Evolutionary conservation across 2,329 filamentous ascomycete genomes (phyloP).

Genomic region (Nemania sp.): DNA sequence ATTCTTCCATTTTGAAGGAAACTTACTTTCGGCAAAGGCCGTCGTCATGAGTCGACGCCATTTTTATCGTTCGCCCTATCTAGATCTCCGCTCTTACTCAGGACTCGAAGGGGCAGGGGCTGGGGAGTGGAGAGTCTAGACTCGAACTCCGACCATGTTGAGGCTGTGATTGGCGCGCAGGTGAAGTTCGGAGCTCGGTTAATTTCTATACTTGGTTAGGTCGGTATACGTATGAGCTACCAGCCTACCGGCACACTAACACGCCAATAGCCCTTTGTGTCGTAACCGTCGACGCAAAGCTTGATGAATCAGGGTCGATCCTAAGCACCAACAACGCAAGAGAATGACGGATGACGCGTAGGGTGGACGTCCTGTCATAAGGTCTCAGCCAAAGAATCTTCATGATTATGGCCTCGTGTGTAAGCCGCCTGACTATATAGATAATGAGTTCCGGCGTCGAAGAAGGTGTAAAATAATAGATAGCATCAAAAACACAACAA

Average conservation of each 20-base stretch:
- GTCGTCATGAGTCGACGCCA: constrained; percentile 8
- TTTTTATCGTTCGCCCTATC: constrained; percentile 29
- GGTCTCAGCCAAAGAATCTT: neutral
- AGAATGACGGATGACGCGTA: constrained; percentile 16
- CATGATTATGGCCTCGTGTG: neutral
- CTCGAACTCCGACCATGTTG: constrained; percentile 26
- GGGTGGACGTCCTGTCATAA: neutral
- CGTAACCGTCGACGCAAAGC: constrained; percentile 16
- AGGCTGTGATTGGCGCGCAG: constrained; percentile 26
- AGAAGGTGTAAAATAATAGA: neutral
- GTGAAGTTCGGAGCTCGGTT: constrained; percentile 27
- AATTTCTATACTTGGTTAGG: constrained; percentile 21
- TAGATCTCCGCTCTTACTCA: constrained; percentile 12
- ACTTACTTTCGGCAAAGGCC: constrained; percentile 2
- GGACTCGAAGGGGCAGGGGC: neutral
- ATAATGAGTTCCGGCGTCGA: neutral
- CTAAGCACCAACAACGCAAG: constrained; percentile 21
- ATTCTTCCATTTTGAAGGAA: constrained; percentile 25
- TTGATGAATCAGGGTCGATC: constrained; percentile 5
- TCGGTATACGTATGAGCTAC: neutral
- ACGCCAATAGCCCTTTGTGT: neutral
- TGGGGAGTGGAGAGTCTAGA: constrained; percentile 11
- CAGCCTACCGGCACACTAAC: neutral
- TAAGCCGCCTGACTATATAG: constrained; percentile 9
- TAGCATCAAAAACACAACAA: neutral